These are phyloP conservation scores for Phytophthora tentaculata DNA, from an alignment of 352 stramenopile genomes.

Conservation along the genomic window DNA sequence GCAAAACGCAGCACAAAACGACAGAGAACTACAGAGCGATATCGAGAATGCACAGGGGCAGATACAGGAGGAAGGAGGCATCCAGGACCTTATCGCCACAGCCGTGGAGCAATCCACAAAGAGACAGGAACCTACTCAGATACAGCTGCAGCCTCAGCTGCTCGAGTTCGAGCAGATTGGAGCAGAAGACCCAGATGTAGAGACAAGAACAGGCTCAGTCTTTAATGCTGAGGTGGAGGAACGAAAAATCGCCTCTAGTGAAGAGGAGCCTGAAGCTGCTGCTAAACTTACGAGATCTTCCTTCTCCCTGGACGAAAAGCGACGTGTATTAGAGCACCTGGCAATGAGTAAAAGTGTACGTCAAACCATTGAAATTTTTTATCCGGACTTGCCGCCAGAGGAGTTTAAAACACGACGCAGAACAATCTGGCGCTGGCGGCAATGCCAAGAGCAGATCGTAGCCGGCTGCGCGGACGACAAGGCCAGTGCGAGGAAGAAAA, in stretches of 20 bases:
- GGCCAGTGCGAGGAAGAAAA: slow-evolving; percentile 41
- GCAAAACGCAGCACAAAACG: not conserved
- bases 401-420: slow-evolving; percentile 30
- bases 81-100: slow-evolving; percentile 19
- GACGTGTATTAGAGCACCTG: slow-evolving; percentile 32
- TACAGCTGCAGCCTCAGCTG: not conserved
- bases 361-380: slow-evolving; percentile 29
- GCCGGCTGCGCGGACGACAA: slow-evolving; percentile 32
- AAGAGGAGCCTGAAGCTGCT: slow-evolving; percentile 2
- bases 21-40: not conserved
- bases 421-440: slow-evolving; percentile 26
- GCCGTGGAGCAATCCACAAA: slow-evolving; percentile 19
- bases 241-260: slow-evolving; percentile 2
- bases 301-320: slow-evolving; percentile 34
- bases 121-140: slow-evolving; percentile 2
- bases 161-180: not conserved
- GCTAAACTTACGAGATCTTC: slow-evolving; percentile 12
- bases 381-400: slow-evolving; percentile 21
- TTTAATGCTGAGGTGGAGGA: not conserved
- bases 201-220: slow-evolving; percentile 3
- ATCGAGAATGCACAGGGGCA: slow-evolving; percentile 1
- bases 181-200: slow-evolving; percentile 5
- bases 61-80: slow-evolving; percentile 12
- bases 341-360: slow-evolving; percentile 17
- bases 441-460: slow-evolving; percentile 32